A percentile compares a stretch with the other conserved stretches of the same genome.
Evolutionary conservation across 495 filamentous ascomycete species (phyloP).

Genomic region (Podospora fimiseda): DNA sequence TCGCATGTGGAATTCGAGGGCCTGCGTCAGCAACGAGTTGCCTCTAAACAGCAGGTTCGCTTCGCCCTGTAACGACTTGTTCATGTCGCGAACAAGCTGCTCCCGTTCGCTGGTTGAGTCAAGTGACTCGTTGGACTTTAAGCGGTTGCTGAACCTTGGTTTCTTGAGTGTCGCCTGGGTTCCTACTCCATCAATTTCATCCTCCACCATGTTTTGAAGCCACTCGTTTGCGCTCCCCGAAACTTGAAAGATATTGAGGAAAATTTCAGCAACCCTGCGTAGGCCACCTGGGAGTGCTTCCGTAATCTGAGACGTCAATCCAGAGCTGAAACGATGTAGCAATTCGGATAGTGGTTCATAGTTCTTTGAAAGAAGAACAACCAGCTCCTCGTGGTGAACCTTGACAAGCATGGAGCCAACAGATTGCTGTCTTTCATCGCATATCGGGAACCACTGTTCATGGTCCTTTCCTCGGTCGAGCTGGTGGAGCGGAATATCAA

Average conservation of each 20-base stretch:
- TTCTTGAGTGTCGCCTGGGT: conserved; percentile 67
- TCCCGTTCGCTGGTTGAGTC: conserved; percentile 51
- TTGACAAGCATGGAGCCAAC: conserved; percentile 86
- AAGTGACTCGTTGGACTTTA: conserved; percentile 73
- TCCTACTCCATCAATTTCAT: conserved; percentile 89
- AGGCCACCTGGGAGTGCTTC: conserved; percentile 70
- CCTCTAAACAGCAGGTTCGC: conserved; percentile 94
- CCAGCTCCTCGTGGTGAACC: conserved; percentile 74
- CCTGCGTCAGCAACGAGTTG: conserved; percentile 90
- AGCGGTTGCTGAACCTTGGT: conserved; percentile 65
- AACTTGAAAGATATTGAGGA: conserved; percentile 94
- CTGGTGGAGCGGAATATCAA: conserved; percentile 81
- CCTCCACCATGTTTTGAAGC: conserved; percentile 88
- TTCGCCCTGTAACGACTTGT: conserved; percentile 61
- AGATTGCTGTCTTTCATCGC: conserved; percentile 61
- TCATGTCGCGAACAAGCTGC: conserved; percentile 54
- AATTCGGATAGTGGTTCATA: conserved; percentile 81
- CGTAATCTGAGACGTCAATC: conserved; percentile 79
- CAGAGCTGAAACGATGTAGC: conserved; percentile 75
- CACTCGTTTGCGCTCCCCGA: conserved; percentile 83
- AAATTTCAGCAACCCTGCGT: conserved; percentile 71
- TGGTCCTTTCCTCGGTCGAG: conserved; percentile 69
- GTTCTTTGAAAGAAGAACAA: conserved; percentile 79
- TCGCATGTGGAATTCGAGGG: conserved; percentile 92
- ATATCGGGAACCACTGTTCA: conserved; percentile 86